Conservation (phyloP, 129 eudicot genomes). For the Centrapalus pauciflorus region DNA sequence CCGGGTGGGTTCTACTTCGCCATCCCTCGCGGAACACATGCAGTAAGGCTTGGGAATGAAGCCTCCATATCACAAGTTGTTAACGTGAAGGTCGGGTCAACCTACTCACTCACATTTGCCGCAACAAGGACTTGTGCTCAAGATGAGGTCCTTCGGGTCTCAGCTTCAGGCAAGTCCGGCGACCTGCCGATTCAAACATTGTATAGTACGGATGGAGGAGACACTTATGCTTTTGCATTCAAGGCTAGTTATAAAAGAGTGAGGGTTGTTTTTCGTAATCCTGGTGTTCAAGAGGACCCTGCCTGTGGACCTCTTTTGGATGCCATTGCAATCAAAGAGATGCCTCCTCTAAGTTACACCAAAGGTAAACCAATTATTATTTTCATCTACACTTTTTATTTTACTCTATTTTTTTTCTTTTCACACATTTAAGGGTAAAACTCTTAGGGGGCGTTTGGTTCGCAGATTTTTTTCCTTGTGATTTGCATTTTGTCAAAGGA, state of each 20-base stretch:
- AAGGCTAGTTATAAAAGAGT: conserved; percentile 35
- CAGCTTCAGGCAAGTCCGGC: conserved; percentile 36
- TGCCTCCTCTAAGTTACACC: conserved; percentile 21
- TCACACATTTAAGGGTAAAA: too few relatives aligned
- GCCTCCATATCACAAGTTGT: conserved; percentile 55
- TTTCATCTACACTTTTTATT: background rate
- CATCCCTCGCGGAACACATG: conserved; percentile 59
- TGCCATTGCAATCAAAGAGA: conserved; percentile 65
- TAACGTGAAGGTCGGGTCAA: conserved; percentile 30
- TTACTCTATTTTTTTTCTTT: background rate
- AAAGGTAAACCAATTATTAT: conserved; percentile 45
- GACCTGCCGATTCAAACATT: conserved; percentile 65
- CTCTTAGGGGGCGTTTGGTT: too few relatives aligned
- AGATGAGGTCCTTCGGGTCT: conserved; percentile 54
- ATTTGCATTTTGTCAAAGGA: too few relatives aligned
- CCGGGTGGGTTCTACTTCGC: conserved; percentile 58
- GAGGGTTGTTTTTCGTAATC: conserved; percentile 51
- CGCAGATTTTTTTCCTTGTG: too few relatives aligned
- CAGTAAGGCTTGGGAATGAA: conserved; percentile 64
- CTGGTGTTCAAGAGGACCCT: conserved; percentile 69
- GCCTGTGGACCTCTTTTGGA: conserved; percentile 71
- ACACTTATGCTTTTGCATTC: conserved; percentile 67
- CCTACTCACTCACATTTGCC: conserved; percentile 53
- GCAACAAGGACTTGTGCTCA: conserved; percentile 82
- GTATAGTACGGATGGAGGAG: conserved; percentile 67